Evolutionary conservation across 768 basidiomycete genomes (phyloP).

Genomic region (Serendipita sp.): DNA sequence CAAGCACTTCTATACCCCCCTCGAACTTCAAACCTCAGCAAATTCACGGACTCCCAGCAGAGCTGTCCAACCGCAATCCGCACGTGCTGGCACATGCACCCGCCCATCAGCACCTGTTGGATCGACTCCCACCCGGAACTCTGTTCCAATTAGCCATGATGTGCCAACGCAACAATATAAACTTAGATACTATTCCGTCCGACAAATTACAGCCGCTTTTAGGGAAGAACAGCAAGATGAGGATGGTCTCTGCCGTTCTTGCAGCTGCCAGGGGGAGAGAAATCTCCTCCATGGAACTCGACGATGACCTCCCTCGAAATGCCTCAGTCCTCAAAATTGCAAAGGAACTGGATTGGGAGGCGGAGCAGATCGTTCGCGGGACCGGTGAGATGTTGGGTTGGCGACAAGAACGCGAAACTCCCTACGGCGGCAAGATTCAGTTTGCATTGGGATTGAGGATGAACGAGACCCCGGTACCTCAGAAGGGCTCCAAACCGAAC

Average conservation of each 20-base stretch:
- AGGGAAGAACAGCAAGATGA: background rate
- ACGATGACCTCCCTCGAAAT: background rate
- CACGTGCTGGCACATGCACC: background rate
- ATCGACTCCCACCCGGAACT: background rate
- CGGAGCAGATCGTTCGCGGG: background rate
- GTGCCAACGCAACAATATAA: background rate
- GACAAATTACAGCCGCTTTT: background rate
- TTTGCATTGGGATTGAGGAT: background rate
- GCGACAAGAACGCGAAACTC: background rate
- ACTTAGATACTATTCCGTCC: background rate
- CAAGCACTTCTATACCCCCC: too few relatives aligned
- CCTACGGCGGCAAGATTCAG: background rate
- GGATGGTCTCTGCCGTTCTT: background rate
- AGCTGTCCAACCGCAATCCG: background rate
- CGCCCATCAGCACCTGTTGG: background rate
- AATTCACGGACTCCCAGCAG: background rate
- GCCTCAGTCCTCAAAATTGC: background rate
- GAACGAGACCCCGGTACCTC: background rate
- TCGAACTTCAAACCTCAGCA: too few relatives aligned
- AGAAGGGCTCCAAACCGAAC: background rate
- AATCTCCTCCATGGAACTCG: background rate
- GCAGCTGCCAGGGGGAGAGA: background rate
- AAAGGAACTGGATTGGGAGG: constrained; percentile 2
- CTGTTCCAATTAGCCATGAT: background rate
- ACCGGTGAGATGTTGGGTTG: background rate